Evolutionary conservation across 257 asterid species (phyloP), one percentile per base, ranked within the genome.

Genomic region (Fraxinus excelsior): DNA sequence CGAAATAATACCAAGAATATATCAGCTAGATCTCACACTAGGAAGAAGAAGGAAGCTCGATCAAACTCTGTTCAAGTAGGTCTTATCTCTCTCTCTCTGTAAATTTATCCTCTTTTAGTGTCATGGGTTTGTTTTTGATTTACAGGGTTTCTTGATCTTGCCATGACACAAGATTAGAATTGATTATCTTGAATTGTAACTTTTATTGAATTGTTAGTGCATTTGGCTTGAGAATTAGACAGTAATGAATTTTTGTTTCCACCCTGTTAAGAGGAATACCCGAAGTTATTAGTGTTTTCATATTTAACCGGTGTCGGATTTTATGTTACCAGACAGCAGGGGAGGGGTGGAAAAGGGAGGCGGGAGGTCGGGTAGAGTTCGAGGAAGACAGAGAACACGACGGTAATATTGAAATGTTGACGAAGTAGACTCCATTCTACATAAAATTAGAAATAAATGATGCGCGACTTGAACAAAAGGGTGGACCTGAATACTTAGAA

Each of bases 1-100:
- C 73, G 70, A 80, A 77, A 32, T 18, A 32, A 74, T 21, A 74
- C 67, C 58, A 79, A 68, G 77, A 81, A 72, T 67, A 53, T 85
- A 9, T 84, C 92, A 67, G 87, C 85, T 66, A 79, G 87, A 77
- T 67, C 82, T 82, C 85, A 83, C 81, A 87, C 88, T 16, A 80
- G 87, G 85, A 81, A 81, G 64, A 76, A 78, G 23, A 71, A 67
- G 77, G 51, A 51, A 51, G 62, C 66, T 38, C 77, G 42, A 75
- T 76, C 78, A 66, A 7, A 66, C 74, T 80, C 12, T 72, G 84
- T 66, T 77, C 87, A 78, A 77, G 89, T 86, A 37, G 60, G 84
- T 73, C 46, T 70, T 75, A 42, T 49, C 7, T 14, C 53, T 49
- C n/a, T 44, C 12, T n/a, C 64, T 7, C n/a, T 53, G 10, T 53